A percentile compares a stretch with the other conserved stretches of the same genome.
Evolutionary conservation across 768 basidiomycete species (phyloP).

Genomic region (Collybia sp.): DNA sequence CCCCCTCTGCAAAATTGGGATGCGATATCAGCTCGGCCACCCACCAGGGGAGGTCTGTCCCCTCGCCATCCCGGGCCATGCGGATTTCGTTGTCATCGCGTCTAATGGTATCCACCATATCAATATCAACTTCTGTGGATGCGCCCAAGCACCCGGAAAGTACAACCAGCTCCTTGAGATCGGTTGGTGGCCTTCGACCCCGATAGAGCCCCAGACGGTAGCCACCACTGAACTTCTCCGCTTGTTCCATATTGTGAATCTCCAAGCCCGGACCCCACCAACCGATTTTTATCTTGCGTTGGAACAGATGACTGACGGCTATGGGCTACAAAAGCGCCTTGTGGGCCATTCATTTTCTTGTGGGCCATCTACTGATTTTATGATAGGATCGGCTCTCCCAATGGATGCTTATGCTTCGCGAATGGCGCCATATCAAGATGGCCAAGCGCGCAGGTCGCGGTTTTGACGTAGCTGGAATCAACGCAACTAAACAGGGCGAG

Average conservation of each 20-base stretch:
- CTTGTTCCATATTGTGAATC: conserved; percentile 8
- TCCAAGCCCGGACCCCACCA: conserved; percentile 8
- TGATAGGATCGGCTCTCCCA: conserved; percentile 1
- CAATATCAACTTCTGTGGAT: conserved; percentile 1
- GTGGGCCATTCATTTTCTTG: not conserved
- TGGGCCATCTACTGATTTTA: not conserved
- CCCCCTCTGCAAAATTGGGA: no score
- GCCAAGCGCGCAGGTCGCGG: conserved; percentile 15
- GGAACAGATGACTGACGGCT: conserved; percentile 2
- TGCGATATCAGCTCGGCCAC: no score
- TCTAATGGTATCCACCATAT: conserved; percentile 1
- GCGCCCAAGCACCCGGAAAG: not conserved
- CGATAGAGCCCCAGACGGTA: conserved; percentile 3
- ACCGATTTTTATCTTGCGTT: conserved; percentile 10
- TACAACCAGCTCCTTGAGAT: conserved; percentile 7
- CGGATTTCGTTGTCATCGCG: not conserved
- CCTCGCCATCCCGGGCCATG: not conserved
- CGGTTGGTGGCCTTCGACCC: conserved; percentile 8
- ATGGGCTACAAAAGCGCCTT: conserved; percentile 2
- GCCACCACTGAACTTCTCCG: conserved; percentile 8
- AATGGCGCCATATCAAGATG: conserved; percentile 13
- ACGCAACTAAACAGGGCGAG: conserved; percentile 9
- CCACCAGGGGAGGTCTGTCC: no score
- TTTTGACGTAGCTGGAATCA: conserved; percentile 11
- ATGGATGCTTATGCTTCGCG: conserved; percentile 11